Base-by-base conservation (phyloP, 1,284 basidiomycete species). In the Heterobasidion occidentale region DNA sequence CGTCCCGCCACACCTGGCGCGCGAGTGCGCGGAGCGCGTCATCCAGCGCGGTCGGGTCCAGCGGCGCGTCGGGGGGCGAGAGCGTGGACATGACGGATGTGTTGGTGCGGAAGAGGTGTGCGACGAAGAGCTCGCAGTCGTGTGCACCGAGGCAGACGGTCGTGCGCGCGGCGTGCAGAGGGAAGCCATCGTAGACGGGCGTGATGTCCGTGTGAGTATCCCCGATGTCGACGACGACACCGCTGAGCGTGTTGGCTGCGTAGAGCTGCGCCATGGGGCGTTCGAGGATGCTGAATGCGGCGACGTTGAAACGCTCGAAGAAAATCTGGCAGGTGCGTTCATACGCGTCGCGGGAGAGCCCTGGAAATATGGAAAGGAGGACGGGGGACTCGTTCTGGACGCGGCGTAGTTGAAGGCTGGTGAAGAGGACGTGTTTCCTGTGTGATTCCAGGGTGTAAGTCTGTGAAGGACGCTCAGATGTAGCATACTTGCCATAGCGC, bases 251-350 rank as follows among this genome's bases (percentile, higher is more conserved):
- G 62, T 88, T 89, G n/a, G 85, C 84, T 19, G 92, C 87, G 70
- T 89, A 97, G 56, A 94, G 77, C 59, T 92, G 88, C 4, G 90
- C 83, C 65, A 96, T 81, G 6, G 95, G 88, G 2, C 92, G 84
- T 60, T 96, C 90, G 46, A 96, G 77, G 61, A 97, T 77, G 47
- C 84, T 83, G 61, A 98, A 84, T 34, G 86, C 90, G 4, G 96
- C 90, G 47, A 89, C 86, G 68, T 98, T 97, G 79, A 98, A 92
- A n/a, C 87, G 83, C 68, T 98, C 95, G 67, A 98, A 99, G 68
- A 97, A 94, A 56, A 94, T 78, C 67, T 92, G 92, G 61, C 88
- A 89, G 65, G 89, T 78, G 50, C 77, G 78, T 66, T 96, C 92
- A 66, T 88, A 81, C 6, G 83, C 79, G 54, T 80, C 77, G 54